phyloP scores from a whole-genome alignment of 1,284 basidiomycete species.

The Malassezia nana region DNA sequence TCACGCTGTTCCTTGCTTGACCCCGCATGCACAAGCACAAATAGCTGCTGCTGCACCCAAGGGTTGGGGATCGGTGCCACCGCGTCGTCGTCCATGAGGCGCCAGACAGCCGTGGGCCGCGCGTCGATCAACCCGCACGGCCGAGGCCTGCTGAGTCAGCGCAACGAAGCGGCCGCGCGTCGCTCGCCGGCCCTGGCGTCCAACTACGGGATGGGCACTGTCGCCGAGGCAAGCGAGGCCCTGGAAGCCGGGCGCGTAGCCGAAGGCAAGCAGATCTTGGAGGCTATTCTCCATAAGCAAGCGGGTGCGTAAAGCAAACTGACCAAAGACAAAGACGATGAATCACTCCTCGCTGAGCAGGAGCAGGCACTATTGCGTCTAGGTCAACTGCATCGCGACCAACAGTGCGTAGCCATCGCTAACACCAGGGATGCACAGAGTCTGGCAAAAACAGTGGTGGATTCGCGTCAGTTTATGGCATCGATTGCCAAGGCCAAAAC shows the following conservation, averaged over 20 bases:
- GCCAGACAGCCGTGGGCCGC: constrained; percentile 1
- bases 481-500: constrained; percentile 96
- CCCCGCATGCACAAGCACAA: constrained; percentile 51
- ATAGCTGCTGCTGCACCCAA: constrained; percentile 42
- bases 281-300: constrained; percentile 29
- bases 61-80: constrained; percentile 44
- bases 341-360: constrained; percentile 65
- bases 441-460: constrained; percentile 73
- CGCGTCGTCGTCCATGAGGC: constrained; percentile 39
- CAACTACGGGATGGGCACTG: constrained; percentile 10
- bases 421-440: constrained; percentile 65
- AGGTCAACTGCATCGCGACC: constrained; percentile 75
- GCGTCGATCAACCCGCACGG: constrained; percentile 2
- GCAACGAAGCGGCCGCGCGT: constrained; percentile 11
- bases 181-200: constrained; percentile 12
- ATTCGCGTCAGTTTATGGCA: constrained; percentile 80
- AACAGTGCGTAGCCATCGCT: constrained; percentile 56
- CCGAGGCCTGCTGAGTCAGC: constrained; percentile 14
- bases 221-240: constrained; percentile 36
- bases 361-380: constrained; percentile 77
- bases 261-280: constrained; percentile 36
- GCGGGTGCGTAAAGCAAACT: neutral
- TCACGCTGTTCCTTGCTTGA: constrained; percentile 50
- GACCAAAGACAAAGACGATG: constrained; percentile 46
- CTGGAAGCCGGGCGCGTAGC: constrained; percentile 29